Percentiles rank a stretch among this genome's conserved stretches.
phyloP scores from a whole-genome alignment of 208 protist species.

The Endotrypanum monterogeii region DNA sequence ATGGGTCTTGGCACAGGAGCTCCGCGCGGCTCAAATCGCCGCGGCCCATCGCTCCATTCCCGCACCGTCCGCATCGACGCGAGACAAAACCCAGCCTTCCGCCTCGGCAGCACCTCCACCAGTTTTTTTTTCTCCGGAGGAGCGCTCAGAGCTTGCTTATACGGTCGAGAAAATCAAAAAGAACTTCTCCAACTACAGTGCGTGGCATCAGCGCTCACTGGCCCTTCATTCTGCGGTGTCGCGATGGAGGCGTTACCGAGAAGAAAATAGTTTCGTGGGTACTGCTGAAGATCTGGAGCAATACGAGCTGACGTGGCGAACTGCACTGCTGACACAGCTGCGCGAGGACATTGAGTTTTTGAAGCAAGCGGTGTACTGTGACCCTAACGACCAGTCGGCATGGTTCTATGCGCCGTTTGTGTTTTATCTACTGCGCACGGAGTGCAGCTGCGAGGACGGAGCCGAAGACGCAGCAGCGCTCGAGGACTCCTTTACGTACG shows the following conservation, averaged over 20 bases:
- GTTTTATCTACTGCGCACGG: constrained; percentile 25
- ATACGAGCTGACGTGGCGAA: background rate
- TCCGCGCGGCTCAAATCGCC: constrained; percentile 18
- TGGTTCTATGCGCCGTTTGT: constrained; percentile 86
- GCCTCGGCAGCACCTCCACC: background rate
- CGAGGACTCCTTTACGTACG: constrained; percentile 33
- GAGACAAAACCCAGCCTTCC: background rate
- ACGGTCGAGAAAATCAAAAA: constrained; percentile 83
- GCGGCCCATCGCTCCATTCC: background rate
- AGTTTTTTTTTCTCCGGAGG: constrained; percentile 38
- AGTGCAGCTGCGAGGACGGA: background rate
- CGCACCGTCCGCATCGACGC: background rate
- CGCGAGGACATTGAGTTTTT: constrained; percentile 60
- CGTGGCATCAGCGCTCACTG: constrained; percentile 94
- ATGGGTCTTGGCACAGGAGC: constrained; percentile 46
- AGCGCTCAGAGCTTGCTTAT: constrained; percentile 77
- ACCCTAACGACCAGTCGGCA: constrained; percentile 86
- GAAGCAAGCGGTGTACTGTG: constrained; percentile 82
- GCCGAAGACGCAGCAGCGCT: constrained; percentile 24
- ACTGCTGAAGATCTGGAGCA: background rate
- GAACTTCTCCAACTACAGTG: constrained; percentile 98
- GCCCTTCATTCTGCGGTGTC: constrained; percentile 44
- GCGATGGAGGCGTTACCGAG: constrained; percentile 10
- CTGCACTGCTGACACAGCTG: constrained; percentile 26
- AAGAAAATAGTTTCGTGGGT: background rate